Base-by-base conservation (phyloP, 2,329 filamentous ascomycete species). In the Helotiales sp. region DNA sequence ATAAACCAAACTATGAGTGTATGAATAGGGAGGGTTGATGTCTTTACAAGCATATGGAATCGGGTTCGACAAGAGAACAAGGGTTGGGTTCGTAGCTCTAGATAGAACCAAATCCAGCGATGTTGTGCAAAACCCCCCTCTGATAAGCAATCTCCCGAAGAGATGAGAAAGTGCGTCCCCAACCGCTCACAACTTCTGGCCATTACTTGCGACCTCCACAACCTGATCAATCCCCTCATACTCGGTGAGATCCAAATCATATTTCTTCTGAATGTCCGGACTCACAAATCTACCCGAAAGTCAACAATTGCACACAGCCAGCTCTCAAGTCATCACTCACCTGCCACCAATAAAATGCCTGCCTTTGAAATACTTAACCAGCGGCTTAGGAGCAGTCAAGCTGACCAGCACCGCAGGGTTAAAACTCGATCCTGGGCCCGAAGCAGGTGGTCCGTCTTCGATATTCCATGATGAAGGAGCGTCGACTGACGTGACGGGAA, bases 391-490 rank as follows among this genome's bases (percentile, higher is more conserved):
- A 10, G 96, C 96, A 57, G 95, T 97, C 76, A 99, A 82, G 77
- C 93, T 97, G 72, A 99, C 89, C 66, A 99, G 82, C 22, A 90
- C 89, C 37, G 85, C 83, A 71, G 96, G 96, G 81, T 92, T 89
- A 76, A 97, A 98, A 4, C 84, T 88, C 74, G 90, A 90, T 0
- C 93, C 95, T 0, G 92, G 85, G 0, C 93, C 95, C 1, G 89
- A 87, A 61, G 84, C 81, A 11, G 94, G 93, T 8, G 95, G 95
- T 0, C 96, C 96, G 11, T 84, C 83, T 76, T 97, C 92, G 65
- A 99, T 96, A 78, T 96, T 89, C 96, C 96, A 99, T 1, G 92
- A 96, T 34, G 93, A 97, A 0, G 96, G 96, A 6, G 93, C 93
- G 80, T 99, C 96, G 24, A 99, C 92, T 2, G 93, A 91, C 2